Percentiles rank a stretch among this genome's conserved stretches.
phyloP scores from a whole-genome alignment of 768 basidiomycete genomes.

The Tylopilus rubrobrunneus region DNA sequence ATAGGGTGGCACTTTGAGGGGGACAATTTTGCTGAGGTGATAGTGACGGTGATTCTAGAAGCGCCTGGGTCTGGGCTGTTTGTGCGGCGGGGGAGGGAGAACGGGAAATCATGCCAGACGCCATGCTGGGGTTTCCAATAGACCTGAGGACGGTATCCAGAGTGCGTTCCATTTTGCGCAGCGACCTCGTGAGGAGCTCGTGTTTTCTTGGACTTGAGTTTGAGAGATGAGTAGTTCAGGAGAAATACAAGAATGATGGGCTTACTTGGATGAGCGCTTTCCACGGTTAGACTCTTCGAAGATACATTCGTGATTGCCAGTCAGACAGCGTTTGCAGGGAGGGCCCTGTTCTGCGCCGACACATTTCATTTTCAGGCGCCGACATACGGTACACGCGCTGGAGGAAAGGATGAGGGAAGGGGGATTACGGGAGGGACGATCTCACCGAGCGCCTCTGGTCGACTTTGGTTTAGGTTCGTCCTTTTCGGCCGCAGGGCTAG shows the following conservation, averaged over 20 bases:
- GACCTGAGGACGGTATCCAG: constrained; percentile 89
- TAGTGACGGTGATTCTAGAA: constrained; percentile 50
- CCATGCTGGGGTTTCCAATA: constrained; percentile 78
- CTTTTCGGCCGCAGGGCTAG: constrained; percentile 54
- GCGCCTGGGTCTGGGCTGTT: constrained; percentile 48
- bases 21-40: constrained; percentile 40
- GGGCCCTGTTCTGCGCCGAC: constrained; percentile 87
- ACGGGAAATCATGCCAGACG: constrained; percentile 76
- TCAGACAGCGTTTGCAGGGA: constrained; percentile 82
- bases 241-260: constrained; percentile 7
- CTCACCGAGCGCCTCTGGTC: constrained; percentile 79
- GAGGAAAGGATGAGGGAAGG: constrained; percentile 11
- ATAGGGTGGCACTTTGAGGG: constrained; percentile 15
- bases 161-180: constrained; percentile 89
- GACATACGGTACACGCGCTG: constrained; percentile 89
- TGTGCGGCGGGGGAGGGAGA: constrained; percentile 69
- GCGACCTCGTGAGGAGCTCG: constrained; percentile 72
- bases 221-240: constrained; percentile 28
- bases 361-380: constrained; percentile 92
- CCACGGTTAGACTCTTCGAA: constrained; percentile 98
- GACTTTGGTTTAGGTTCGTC: constrained; percentile 76
- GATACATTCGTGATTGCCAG: constrained; percentile 84
- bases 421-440: constrained; percentile 2
- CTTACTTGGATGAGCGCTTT: constrained; percentile 80
- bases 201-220: constrained; percentile 61